Conservation (phyloP, 2,329 filamentous ascomycete genomes). For the Volutella citrinella region DNA sequence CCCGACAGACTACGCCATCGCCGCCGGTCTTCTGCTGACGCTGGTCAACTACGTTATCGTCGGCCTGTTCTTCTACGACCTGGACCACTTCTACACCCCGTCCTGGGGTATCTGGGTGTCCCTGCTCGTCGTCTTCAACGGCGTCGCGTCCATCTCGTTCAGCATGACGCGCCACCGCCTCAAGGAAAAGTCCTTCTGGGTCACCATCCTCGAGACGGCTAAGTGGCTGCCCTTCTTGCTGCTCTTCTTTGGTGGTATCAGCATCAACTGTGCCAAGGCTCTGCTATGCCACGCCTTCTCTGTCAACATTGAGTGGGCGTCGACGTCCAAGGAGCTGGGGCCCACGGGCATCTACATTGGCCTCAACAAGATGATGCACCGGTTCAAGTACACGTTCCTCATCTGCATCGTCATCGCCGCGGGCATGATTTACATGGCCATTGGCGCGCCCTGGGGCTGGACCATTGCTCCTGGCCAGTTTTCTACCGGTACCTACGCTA, state of each 20-base stretch:
- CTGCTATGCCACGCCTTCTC: constrained; percentile 25
- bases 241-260: constrained; percentile 29
- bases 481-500: constrained; percentile 23
- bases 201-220: constrained; percentile 20
- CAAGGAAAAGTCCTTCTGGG: constrained; percentile 25
- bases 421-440: constrained; percentile 25
- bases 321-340: constrained; percentile 26
- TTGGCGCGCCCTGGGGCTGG: constrained; percentile 24
- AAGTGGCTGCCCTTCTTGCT: constrained; percentile 27
- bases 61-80: constrained; percentile 66
- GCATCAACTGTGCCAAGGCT: constrained; percentile 26
- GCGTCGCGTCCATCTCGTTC: constrained; percentile 18
- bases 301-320: constrained; percentile 28
- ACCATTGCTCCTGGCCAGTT: constrained; percentile 21
- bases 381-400: constrained; percentile 39
- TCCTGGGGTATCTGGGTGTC: constrained; percentile 62
- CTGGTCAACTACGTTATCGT: constrained; percentile 68
- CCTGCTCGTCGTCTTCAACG: constrained; percentile 24
- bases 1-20: constrained; percentile 59
- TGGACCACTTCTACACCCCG: constrained; percentile 67
- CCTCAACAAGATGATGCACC: constrained; percentile 39
- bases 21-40: constrained; percentile 62
- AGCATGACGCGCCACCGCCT: constrained; percentile 25
- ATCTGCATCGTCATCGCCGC: constrained; percentile 21
- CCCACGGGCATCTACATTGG: constrained; percentile 30